A percentile compares a stretch with the other conserved stretches of the same genome.
phyloP scores from a whole-genome alignment of 129 eudicot species.

The Lonicera japonica region DNA sequence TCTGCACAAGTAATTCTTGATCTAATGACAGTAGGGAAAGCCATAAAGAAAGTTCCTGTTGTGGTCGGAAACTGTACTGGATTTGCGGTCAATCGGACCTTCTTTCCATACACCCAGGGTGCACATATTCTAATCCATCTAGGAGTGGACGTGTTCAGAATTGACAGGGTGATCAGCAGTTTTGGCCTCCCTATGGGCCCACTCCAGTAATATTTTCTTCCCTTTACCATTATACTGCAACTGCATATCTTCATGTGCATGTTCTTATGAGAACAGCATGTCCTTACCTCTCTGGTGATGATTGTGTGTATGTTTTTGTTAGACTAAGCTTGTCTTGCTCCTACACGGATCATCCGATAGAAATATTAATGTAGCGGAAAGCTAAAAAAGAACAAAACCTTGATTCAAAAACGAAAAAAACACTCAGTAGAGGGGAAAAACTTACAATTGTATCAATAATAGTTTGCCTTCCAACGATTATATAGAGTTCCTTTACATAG shows the following conservation, averaged over 20 bases:
- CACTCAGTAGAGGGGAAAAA: no score
- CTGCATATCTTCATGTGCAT: not conserved
- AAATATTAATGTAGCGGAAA: no score
- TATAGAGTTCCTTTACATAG: no score
- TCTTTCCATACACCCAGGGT: conserved; percentile 83
- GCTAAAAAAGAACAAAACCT: no score
- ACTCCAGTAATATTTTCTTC: conserved; percentile 66
- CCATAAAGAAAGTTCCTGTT: conserved; percentile 79
- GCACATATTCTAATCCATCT: conserved; percentile 69
- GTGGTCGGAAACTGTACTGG: conserved; percentile 97
- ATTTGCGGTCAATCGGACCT: conserved; percentile 88
- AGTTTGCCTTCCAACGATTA: no score
- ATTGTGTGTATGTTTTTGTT: no score
- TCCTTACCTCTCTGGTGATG: not conserved
- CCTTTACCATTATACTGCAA: conserved; percentile 3
- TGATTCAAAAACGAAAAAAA: no score
- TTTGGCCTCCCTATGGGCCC: conserved; percentile 98
- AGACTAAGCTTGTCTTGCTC: no score
- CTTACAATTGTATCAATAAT: no score
- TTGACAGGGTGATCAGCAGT: conserved; percentile 64
- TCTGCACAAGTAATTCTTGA: conserved; percentile 95
- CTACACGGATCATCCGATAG: no score
- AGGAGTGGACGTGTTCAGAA: conserved; percentile 90
- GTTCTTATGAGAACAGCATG: not conserved
- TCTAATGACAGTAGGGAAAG: conserved; percentile 81